Percentiles rank a stretch among this genome's conserved stretches.
Evolutionary conservation across 2,329 filamentous ascomycete genomes (phyloP).

Genomic region (Alternaria arborescens): DNA sequence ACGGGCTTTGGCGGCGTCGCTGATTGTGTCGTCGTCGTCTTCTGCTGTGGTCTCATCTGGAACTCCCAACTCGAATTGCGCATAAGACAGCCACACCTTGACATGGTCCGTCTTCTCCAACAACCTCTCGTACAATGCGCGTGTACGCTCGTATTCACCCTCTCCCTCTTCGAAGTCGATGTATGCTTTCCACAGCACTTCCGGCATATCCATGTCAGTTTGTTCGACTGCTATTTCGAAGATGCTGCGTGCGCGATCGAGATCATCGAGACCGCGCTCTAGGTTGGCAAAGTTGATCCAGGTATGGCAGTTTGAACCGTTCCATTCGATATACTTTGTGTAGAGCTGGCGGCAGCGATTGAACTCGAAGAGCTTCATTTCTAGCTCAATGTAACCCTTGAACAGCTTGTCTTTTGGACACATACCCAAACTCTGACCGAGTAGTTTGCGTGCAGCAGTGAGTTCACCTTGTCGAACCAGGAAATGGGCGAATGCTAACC

Average conservation of each 20-base stretch:
- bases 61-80: conserved; percentile 97
- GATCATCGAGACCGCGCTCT: conserved; percentile 88
- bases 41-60: conserved; percentile 73
- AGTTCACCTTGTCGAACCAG: conserved; percentile 89
- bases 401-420: conserved; percentile 97
- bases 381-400: conserved; percentile 90
- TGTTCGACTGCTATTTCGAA: conserved; percentile 90
- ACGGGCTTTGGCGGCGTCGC: conserved; percentile 82
- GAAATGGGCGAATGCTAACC: conserved; percentile 92
- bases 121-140: conserved; percentile 86
- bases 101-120: conserved; percentile 96
- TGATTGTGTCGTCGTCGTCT: conserved; percentile 66
- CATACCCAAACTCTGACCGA: conserved; percentile 90
- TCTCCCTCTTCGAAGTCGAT: conserved; percentile 99
- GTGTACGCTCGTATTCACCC: conserved; percentile 84
- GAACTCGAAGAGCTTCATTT: conserved; percentile 95
- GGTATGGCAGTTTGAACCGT: conserved; percentile 86
- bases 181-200: conserved; percentile 96
- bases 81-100: conserved; percentile 99
- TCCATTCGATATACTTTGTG: conserved; percentile 93
- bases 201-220: conserved; percentile 80
- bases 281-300: conserved; percentile 98
- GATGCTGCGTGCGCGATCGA: conserved; percentile 81
- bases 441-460: conserved; percentile 80
- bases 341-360: conserved; percentile 88